A percentile compares a stretch with the other conserved stretches of the same genome.
phyloP scores from a whole-genome alignment of 2,329 filamentous ascomycete genomes.

The Fusarium sp. region DNA sequence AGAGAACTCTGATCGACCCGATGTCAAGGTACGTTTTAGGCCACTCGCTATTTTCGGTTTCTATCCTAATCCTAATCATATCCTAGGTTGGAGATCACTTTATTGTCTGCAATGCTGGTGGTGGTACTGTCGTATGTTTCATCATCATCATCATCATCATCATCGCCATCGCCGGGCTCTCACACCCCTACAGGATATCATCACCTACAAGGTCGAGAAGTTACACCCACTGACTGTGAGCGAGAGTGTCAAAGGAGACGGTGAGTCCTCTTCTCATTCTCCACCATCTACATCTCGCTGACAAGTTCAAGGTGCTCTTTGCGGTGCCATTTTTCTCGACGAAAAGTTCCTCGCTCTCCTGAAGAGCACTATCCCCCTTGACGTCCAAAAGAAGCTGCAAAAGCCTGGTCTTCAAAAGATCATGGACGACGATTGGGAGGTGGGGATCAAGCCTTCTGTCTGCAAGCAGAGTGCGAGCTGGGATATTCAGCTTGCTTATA shows the following conservation, averaged over 20 bases:
- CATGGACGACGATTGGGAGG: constrained; percentile 44
- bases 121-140: constrained; percentile 49
- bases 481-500: constrained; percentile 18
- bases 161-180: background rate
- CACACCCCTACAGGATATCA: constrained; percentile 48
- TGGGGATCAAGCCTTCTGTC: constrained; percentile 45
- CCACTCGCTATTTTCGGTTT: background rate
- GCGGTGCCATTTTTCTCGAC: constrained; percentile 55
- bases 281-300: background rate
- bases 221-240: constrained; percentile 44
- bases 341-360: constrained; percentile 48
- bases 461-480: constrained; percentile 10
- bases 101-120: constrained; percentile 51
- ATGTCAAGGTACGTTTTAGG: constrained; percentile 33
- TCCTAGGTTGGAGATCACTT: constrained; percentile 41
- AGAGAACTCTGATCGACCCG: constrained; percentile 38
- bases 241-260: constrained; percentile 52
- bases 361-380: constrained; percentile 31
- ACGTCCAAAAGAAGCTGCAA: constrained; percentile 23
- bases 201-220: constrained; percentile 49
- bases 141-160: too few relatives aligned
- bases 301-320: constrained; percentile 47
- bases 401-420: constrained; percentile 11
- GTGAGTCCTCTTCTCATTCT: constrained; percentile 24
- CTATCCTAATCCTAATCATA: background rate